Evolutionary conservation across 306 rosid species (phyloP), one percentile per base, ranked within the genome.

Genomic region (Phaseolus lunatus): DNA sequence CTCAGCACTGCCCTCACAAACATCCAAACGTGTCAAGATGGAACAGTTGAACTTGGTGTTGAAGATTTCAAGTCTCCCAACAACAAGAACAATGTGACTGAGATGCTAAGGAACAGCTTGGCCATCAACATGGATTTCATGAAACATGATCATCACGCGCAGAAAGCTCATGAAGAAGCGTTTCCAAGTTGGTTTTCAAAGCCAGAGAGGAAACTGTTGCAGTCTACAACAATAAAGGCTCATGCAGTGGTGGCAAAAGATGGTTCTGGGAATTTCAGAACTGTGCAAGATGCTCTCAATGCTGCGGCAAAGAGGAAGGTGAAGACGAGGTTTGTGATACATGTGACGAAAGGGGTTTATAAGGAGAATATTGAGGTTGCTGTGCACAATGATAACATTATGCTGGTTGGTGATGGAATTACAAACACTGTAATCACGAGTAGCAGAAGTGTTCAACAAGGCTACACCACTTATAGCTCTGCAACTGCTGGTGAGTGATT

Each of bases 201-300:
- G 13, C 78, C 49, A 2, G 97, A 92, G 58, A 78, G 91, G 81
- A 88, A 73, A 73, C 79, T 92, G 64, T 67, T 92, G 89, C 53
- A 70, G 19, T 7, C 78, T 16, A 16, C 75, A 4, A 1, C 58
- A 0, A 45, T 92, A 24, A 90, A 82, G 73, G 86, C 87, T 0
- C 18, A 88, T 24, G 37, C 90, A 27, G 92, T 94, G 73, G 98
- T 94, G 59, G 98, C 97, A 1, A 89, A 89, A 85, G 98, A 92
- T 44, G 97, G 97, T 3, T 85, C 96, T 0, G 98, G 98, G 29
- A 45, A 85, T 48, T 94, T 75, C 68, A 82, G 13, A 78, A 84
- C 84, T 0, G 89, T 94, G 20, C 98, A 94, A 85, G 91, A 82
- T 0, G 98, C 97, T 1, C 23, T 94, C 0, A 5, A 94, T 47